Percentiles rank a stretch among this genome's conserved stretches.
Conservation (phyloP, 306 rosid genomes). For the Aeschynomene evenia region DNA sequence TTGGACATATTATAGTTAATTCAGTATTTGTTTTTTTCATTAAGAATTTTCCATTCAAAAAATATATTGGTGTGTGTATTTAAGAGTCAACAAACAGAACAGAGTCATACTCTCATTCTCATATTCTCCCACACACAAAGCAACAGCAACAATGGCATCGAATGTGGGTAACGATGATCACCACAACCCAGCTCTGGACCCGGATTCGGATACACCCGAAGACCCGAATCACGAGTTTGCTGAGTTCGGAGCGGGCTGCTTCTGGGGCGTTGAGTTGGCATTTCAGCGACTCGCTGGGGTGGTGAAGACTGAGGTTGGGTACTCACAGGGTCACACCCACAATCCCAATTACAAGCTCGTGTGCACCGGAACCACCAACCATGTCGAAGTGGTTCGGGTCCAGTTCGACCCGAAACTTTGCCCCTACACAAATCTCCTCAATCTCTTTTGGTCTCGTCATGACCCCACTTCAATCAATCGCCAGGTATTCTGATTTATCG, state of each 20-base stretch:
- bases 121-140: not conserved
- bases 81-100: too few species aligned
- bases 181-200: slow-evolving; percentile 54
- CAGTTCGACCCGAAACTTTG: slow-evolving; percentile 73
- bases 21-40: too few species aligned
- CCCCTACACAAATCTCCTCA: slow-evolving; percentile 53
- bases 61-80: too few species aligned
- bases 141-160: slow-evolving; percentile 24
- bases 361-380: slow-evolving; percentile 63
- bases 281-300: slow-evolving; percentile 85
- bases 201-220: slow-evolving; percentile 56
- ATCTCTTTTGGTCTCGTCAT: slow-evolving; percentile 72
- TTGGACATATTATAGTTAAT: too few species aligned
- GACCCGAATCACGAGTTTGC: slow-evolving; percentile 62
- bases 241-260: slow-evolving; percentile 94
- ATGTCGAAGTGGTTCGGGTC: slow-evolving; percentile 81
- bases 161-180: not conserved
- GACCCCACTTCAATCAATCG: slow-evolving; percentile 72
- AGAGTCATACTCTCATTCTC: too few species aligned
- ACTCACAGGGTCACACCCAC: slow-evolving; percentile 64
- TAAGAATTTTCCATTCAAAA: too few species aligned
- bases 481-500: too few species aligned
- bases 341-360: slow-evolving; percentile 73
- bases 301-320: slow-evolving; percentile 84
- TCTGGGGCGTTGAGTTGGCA: slow-evolving; percentile 92